These are phyloP conservation scores for Ustilaginoidea virens DNA, from an alignment of 2,329 filamentous ascomycete genomes.

Conservation along the genomic window DNA sequence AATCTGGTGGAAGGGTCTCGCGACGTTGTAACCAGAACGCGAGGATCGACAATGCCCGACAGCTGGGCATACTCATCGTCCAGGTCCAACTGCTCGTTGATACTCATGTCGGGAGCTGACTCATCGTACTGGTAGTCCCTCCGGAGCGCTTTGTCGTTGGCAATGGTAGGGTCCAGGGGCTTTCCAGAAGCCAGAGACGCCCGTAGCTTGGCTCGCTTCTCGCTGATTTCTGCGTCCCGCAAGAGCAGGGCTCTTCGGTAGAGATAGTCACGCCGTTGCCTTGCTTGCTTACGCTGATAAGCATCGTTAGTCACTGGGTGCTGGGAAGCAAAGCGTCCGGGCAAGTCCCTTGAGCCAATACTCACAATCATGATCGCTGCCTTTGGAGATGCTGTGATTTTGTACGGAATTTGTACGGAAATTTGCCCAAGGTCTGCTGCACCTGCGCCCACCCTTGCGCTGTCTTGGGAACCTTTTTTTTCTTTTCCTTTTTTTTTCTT, in stretches of 20 bases:
- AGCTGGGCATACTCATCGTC: slow-evolving; percentile 86
- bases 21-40: slow-evolving; percentile 81
- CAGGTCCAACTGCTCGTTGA: slow-evolving; percentile 55
- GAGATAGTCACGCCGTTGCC: slow-evolving; percentile 42
- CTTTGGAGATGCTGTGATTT: too few relatives aligned
- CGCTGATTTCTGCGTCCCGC: slow-evolving; percentile 80
- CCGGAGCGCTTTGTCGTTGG: slow-evolving; percentile 70
- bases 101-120: slow-evolving; percentile 50
- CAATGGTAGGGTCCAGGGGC: slow-evolving; percentile 64
- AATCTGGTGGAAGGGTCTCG: slow-evolving; percentile 75
- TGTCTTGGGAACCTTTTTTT: too few relatives aligned
- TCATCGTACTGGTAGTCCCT: slow-evolving; percentile 93
- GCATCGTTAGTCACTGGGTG: too few relatives aligned
- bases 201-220: slow-evolving; percentile 78
- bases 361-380: slow-evolving; percentile 7
- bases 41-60: slow-evolving; percentile 80
- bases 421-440: too few relatives aligned
- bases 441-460: background rate
- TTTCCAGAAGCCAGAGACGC: slow-evolving; percentile 80
- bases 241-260: slow-evolving; percentile 79
- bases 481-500: background rate
- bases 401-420: too few relatives aligned
- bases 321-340: background rate
- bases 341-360: background rate
- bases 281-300: slow-evolving; percentile 23